Evolutionary conservation across 2,329 filamentous ascomycete species (phyloP).

Genomic region (Thelonectria olida): DNA sequence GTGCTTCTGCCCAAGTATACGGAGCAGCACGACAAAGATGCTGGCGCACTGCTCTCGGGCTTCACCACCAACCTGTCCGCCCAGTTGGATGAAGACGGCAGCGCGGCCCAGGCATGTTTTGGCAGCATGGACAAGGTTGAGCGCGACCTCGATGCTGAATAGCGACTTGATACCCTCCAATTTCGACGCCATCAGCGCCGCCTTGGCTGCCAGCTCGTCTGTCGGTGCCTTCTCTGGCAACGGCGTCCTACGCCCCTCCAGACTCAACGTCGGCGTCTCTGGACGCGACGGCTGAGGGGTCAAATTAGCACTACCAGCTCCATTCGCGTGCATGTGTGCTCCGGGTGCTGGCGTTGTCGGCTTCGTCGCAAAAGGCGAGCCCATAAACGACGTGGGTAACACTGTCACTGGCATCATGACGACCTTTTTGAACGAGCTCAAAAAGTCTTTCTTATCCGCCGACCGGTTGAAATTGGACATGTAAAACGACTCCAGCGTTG

Average conservation of each 20-base stretch:
- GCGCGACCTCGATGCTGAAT: slow-evolving; percentile 94
- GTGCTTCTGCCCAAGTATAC: slow-evolving; percentile 85
- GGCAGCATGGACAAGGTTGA: slow-evolving; percentile 87
- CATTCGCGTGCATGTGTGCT: slow-evolving; percentile 34
- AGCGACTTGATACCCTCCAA: slow-evolving; percentile 94
- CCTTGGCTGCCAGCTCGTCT: slow-evolving; percentile 93
- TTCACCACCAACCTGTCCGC: slow-evolving; percentile 81
- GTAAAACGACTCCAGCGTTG: slow-evolving; percentile 89
- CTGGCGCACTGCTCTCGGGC: slow-evolving; percentile 88
- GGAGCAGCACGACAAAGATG: slow-evolving; percentile 86
- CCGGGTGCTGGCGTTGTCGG: slow-evolving; percentile 34
- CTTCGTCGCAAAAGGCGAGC: slow-evolving; percentile 65
- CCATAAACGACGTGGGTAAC: slow-evolving; percentile 73
- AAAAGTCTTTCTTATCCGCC: slow-evolving; percentile 94
- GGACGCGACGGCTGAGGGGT: slow-evolving; percentile 57
- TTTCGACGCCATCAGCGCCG: slow-evolving; percentile 95
- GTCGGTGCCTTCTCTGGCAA: slow-evolving; percentile 76
- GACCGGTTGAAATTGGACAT: slow-evolving; percentile 96
- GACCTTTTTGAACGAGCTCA: slow-evolving; percentile 97
- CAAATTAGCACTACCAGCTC: slow-evolving; percentile 28
- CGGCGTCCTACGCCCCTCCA: slow-evolving; percentile 51
- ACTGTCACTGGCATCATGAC: slow-evolving; percentile 99
- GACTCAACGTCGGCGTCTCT: slow-evolving; percentile 56
- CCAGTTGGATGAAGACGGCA: slow-evolving; percentile 82
- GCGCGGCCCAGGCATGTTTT: slow-evolving; percentile 89